Evolutionary conservation across 441 rosid species (phyloP).

Genomic region (Pelargonium cotyledonis): DNA sequence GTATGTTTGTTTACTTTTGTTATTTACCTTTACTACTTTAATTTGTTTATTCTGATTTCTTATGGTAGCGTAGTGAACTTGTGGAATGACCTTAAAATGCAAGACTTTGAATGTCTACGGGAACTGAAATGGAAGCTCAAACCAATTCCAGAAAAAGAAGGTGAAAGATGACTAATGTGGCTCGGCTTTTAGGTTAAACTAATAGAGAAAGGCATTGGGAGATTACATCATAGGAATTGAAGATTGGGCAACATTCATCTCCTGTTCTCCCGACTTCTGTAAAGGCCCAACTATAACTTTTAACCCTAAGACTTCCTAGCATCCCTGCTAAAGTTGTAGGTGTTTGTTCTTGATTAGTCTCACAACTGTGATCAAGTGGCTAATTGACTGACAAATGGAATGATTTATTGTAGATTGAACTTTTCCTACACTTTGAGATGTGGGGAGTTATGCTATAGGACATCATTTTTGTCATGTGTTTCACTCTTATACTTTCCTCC

Average conservation of each 20-base stretch:
- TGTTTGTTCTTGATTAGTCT: background rate
- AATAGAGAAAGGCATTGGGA: background rate
- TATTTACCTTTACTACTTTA: background rate
- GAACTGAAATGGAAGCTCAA: background rate
- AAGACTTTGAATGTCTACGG: background rate
- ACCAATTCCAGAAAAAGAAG: background rate
- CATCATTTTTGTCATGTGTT: background rate
- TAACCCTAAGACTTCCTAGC: background rate
- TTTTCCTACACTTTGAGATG: background rate
- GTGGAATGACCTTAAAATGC: background rate
- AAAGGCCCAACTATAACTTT: background rate
- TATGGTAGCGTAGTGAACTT: background rate
- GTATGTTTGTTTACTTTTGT: slow-evolving; percentile 23
- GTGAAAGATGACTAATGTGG: background rate
- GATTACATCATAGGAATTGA: background rate
- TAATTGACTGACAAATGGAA: background rate
- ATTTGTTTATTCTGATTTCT: background rate
- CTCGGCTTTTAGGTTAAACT: background rate
- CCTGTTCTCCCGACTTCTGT: background rate
- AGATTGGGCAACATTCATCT: background rate
- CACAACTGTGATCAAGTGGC: background rate
- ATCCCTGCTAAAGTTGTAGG: background rate
- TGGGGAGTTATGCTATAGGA: background rate
- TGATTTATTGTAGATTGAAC: background rate
- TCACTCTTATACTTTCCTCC: background rate